A percentile compares a stretch with the other conserved stretches of the same genome.
Conservation (phyloP, 495 filamentous ascomycete species). For the Xylaria venustula region DNA sequence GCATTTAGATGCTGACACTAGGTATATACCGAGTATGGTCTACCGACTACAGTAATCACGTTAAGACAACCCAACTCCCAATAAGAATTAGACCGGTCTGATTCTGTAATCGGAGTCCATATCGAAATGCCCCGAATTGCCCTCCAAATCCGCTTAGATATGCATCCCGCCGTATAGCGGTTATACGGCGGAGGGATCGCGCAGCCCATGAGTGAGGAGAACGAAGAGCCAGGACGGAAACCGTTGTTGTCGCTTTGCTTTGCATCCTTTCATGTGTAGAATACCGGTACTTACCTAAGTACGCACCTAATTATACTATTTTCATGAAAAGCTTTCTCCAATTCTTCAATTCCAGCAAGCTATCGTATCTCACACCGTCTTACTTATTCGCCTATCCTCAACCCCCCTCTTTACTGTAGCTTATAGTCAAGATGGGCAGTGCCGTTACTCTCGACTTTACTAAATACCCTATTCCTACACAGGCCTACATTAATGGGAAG, state of each 20-base stretch:
- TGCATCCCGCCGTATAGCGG: conserved; percentile 5
- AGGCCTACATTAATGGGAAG: conserved; percentile 6
- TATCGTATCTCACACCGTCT: not conserved
- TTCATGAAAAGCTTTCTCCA: not conserved
- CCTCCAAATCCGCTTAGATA: not conserved
- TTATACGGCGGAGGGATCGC: not conserved
- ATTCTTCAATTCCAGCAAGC: not conserved
- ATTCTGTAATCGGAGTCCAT: not conserved
- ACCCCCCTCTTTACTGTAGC: not conserved
- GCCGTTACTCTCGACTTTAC: conserved; percentile 6
- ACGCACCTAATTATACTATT: not conserved
- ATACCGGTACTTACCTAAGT: not conserved
- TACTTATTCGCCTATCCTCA: not conserved
- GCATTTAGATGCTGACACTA: no score
- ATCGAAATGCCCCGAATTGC: not conserved
- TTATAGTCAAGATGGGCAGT: not conserved
- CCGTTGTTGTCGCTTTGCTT: not conserved
- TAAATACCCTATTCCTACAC: conserved; percentile 7
- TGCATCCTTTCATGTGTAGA: not conserved
- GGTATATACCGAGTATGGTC: no score
- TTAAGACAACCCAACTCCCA: not conserved
- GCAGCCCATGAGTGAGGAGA: not conserved
- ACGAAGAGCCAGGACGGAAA: not conserved
- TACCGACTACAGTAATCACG: no score
- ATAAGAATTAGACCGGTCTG: not conserved